Percentiles rank a stretch among this genome's conserved stretches.
phyloP scores from a whole-genome alignment of 2,329 filamentous ascomycete genomes.

The Talaromyces marneffei region DNA sequence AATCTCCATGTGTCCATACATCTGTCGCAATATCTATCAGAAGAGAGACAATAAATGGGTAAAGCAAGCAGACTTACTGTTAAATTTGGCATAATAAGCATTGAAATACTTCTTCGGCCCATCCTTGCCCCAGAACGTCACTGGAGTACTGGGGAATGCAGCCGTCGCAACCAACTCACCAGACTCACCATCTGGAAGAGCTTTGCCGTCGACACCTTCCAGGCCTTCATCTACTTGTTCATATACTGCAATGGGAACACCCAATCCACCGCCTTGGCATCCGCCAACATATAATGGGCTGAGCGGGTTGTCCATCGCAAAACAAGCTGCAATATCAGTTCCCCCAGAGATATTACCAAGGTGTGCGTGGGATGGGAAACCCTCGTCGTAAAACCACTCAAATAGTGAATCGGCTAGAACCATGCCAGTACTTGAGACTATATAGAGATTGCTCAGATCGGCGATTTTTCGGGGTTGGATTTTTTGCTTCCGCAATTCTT shows the following conservation, averaged over 20 bases:
- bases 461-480: constrained; percentile 58
- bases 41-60: background rate
- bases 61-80: constrained; percentile 24
- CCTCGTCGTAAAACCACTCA: constrained; percentile 71
- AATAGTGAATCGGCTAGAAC: constrained; percentile 71
- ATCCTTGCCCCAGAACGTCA: constrained; percentile 54
- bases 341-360: constrained; percentile 71
- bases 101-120: constrained; percentile 51
- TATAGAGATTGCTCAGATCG: constrained; percentile 56
- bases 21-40: constrained; percentile 23
- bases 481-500: constrained; percentile 61
- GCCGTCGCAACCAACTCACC: constrained; percentile 68
- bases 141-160: constrained; percentile 70
- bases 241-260: constrained; percentile 54
- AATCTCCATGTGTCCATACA: constrained; percentile 81
- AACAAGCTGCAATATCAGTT: constrained; percentile 58
- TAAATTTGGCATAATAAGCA: constrained; percentile 56
- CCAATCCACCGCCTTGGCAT: constrained; percentile 50
- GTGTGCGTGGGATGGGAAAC: constrained; percentile 62
- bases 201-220: constrained; percentile 42
- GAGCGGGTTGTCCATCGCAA: constrained; percentile 56
- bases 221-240: constrained; percentile 48
- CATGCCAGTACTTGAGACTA: constrained; percentile 72
- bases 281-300: constrained; percentile 59
- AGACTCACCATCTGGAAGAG: constrained; percentile 58